These are phyloP conservation scores for Phyllosticta citrichinensis DNA, from an alignment of 2,329 filamentous ascomycete genomes.

Conservation along the genomic window DNA sequence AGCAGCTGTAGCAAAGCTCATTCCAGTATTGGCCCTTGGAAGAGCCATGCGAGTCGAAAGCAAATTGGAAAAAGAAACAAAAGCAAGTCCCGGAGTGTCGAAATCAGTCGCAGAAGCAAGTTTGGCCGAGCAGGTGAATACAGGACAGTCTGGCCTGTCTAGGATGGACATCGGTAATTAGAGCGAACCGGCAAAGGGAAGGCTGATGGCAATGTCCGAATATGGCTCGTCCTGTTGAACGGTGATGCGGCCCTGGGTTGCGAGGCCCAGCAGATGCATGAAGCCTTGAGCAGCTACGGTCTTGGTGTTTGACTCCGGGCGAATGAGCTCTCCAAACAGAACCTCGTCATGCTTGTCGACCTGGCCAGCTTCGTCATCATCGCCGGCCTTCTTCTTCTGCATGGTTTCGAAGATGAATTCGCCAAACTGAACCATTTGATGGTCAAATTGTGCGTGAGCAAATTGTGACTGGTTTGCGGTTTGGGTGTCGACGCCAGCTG, in stretches of 20 bases:
- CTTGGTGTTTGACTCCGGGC: constrained; percentile 43
- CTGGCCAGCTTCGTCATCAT: neutral
- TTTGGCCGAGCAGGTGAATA: neutral
- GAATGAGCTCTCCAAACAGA: constrained; percentile 59
- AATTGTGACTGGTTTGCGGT: constrained; percentile 38
- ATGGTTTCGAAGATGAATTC: constrained; percentile 39
- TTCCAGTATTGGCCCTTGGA: too few relatives aligned
- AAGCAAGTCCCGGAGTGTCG: neutral
- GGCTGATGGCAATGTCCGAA: constrained; percentile 23
- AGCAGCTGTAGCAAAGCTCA: too few relatives aligned
- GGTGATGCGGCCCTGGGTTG: constrained; percentile 51
- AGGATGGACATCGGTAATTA: neutral
- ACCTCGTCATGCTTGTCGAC: constrained; percentile 32
- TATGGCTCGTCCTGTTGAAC: constrained; percentile 49
- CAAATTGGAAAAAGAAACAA: neutral
- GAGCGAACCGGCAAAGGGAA: neutral
- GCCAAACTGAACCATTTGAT: constrained; percentile 53
- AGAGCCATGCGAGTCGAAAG: too few relatives aligned
- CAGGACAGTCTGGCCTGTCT: neutral
- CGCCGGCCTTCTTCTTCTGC: constrained; percentile 17
- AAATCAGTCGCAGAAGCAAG: neutral
- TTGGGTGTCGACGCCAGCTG: constrained; percentile 40
- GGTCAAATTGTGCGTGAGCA: constrained; percentile 44
- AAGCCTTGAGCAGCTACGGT: constrained; percentile 51
- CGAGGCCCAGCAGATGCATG: constrained; percentile 28